Evolutionary conservation across 2,329 filamentous ascomycete species (phyloP), one percentile per base, ranked within the genome.

Genomic region (Phialophora verrucosa): DNA sequence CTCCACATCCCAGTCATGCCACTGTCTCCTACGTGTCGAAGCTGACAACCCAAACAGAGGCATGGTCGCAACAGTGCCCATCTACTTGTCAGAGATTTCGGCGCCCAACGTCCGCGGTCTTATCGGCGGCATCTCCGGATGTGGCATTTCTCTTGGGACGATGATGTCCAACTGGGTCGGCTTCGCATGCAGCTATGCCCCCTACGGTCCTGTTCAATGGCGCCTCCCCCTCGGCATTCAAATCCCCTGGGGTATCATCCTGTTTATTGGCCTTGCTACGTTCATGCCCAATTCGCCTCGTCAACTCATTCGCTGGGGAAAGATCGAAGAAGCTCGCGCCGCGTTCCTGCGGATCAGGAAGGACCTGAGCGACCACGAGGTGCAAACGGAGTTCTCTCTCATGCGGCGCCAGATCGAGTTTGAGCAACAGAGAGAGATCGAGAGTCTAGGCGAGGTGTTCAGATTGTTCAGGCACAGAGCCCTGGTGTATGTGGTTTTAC

Each of bases 381-480:
- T 96, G 79, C 87, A 90, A 79, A 82, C 87, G 68, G 92, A 96
- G 80, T 85, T 96, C 55, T 86, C 90, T 38, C 91, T 96, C 81
- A 92, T 97, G 72, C 84, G 94, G 66, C 92, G 91, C 81, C 96
- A 96, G 84, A 87, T 94, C 80, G 91, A 91, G 80, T 93, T 94
- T 76, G 93, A 96, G 83, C 84, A 83, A 81, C 78, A 84, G 69
- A 77, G 85, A 5, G 84, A 87, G 72, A 77, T 87, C 67, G 84
- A 76, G 20, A 82, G 82, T 0, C 82, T 82, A 63, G 75, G 73
- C 47, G 84, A 87, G 69, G 83, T 86, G 83, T 90, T 74, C 75
- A 86, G 63, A 81, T 90, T 66, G 88, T 91, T 66, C 90, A 90
- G 69, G 78, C 84, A 71, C 83, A 82, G 71, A 85, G 85, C 73